phyloP scores from a whole-genome alignment of 2,329 filamentous ascomycete species.

The Aspergillus caelatus region DNA sequence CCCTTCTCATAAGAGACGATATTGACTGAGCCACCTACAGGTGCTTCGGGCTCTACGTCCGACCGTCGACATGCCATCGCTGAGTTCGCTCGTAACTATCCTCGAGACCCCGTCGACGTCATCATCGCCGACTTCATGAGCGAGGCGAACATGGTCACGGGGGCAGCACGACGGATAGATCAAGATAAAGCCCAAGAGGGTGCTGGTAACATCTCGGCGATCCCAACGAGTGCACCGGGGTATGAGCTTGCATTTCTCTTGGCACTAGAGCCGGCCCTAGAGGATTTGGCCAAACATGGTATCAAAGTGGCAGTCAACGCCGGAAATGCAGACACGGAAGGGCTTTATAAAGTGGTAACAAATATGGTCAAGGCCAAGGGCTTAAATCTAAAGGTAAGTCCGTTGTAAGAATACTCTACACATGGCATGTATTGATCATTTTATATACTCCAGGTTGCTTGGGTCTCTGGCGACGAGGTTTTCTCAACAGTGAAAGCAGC shows the following conservation, averaged over 20 bases:
- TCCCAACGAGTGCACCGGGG: constrained; percentile 36
- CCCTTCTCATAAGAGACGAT: not conserved
- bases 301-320: constrained; percentile 52
- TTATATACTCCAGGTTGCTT: constrained; percentile 42
- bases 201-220: not conserved
- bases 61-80: constrained; percentile 51
- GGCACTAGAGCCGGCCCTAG: constrained; percentile 45
- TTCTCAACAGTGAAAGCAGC: constrained; percentile 36
- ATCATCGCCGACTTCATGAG: constrained; percentile 53
- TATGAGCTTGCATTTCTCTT: constrained; percentile 58
- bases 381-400: constrained; percentile 41
- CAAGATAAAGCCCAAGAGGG: constrained; percentile 26
- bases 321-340: constrained; percentile 46
- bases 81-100: constrained; percentile 44
- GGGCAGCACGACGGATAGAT: constrained; percentile 40
- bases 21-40: constrained; percentile 20
- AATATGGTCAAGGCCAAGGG: constrained; percentile 42
- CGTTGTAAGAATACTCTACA: not conserved
- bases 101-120: constrained; percentile 50
- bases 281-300: constrained; percentile 42
- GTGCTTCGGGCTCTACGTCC: constrained; percentile 49
- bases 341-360: constrained; percentile 42
- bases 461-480: constrained; percentile 53
- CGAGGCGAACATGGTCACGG: constrained; percentile 56
- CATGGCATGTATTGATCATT: constrained; percentile 1